A percentile compares a stretch with the other conserved stretches of the same genome.
These are phyloP conservation scores for Penicillium brasilianum DNA, from an alignment of 2,329 filamentous ascomycete species.

Conservation along the genomic window DNA sequence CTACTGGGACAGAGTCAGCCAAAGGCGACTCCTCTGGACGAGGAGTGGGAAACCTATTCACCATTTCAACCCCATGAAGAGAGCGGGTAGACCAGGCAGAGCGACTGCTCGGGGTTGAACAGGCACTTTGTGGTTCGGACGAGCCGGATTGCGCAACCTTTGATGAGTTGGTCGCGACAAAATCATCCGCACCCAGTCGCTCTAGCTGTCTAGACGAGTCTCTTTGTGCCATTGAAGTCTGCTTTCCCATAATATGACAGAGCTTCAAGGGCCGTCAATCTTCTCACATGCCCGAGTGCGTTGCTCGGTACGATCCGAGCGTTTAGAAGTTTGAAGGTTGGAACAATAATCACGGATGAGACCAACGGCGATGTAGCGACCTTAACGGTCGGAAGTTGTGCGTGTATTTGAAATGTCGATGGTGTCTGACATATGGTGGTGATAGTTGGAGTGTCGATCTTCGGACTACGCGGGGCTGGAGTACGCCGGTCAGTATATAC, in stretches of 20 bases:
- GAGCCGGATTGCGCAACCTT: neutral
- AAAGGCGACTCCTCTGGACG: slow-evolving; percentile 6
- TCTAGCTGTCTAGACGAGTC: neutral
- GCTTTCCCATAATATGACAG: neutral
- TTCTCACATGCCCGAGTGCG: neutral
- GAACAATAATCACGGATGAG: neutral
- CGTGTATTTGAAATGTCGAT: neutral
- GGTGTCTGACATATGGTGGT: neutral
- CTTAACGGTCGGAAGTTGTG: neutral
- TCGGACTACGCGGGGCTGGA: neutral
- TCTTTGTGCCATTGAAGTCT: slow-evolving; percentile 1
- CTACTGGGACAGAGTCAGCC: neutral
- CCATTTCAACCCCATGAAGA: neutral
- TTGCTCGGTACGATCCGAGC: neutral
- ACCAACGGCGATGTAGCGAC: neutral
- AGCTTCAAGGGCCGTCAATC: neutral
- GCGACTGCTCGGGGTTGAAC: neutral
- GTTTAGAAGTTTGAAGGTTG: neutral
- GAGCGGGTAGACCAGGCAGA: neutral
- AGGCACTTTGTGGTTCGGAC: neutral
- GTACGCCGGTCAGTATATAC: neutral
- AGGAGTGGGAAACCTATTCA: slow-evolving; percentile 8
- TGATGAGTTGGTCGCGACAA: neutral
- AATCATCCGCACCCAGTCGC: neutral
- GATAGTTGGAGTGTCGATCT: neutral